These are phyloP conservation scores for Patellifolia procumbens DNA, from an alignment of 179 eudicot species.

Conservation along the genomic window DNA sequence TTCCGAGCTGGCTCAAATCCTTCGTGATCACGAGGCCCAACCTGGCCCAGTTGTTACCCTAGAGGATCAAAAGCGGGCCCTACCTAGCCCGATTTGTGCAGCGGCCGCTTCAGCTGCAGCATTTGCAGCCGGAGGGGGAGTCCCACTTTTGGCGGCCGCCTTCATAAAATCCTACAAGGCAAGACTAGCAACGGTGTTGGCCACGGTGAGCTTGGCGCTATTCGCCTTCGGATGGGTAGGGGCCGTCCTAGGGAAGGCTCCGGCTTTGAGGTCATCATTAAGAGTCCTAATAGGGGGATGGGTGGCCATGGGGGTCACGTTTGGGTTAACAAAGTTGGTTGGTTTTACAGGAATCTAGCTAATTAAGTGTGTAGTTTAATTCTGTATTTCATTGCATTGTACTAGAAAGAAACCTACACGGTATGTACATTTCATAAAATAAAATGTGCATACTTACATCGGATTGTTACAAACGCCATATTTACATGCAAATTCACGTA, in stretches of 20 bases:
- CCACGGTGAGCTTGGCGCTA: conserved; percentile 47
- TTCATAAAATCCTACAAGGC: conserved; percentile 22
- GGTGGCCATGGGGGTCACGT: conserved; percentile 66
- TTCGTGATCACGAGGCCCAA: conserved; percentile 6
- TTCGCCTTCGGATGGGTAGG: conserved; percentile 62
- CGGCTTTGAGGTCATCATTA: conserved; percentile 41
- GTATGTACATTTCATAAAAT: neutral
- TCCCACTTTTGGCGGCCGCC: conserved; percentile 29
- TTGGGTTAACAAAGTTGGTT: conserved; percentile 55
- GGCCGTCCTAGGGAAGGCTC: conserved; percentile 52
- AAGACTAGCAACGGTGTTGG: conserved; percentile 39
- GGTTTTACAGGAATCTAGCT: conserved; percentile 30
- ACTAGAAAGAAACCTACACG: neutral
- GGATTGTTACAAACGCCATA: neutral
- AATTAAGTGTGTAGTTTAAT: neutral
- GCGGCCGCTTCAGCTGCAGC: conserved; percentile 36
- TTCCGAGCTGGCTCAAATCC: conserved; percentile 38
- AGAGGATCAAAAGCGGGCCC: conserved; percentile 17
- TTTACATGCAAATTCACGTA: too few species aligned
- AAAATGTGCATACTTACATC: neutral
- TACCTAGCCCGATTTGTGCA: conserved; percentile 33
- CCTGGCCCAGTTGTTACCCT: neutral
- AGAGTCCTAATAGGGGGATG: conserved; percentile 70
- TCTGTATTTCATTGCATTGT: neutral
- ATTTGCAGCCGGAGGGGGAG: conserved; percentile 34